phyloP scores from a whole-genome alignment of 305 asterid species.

The Ilex paraguariensis region DNA sequence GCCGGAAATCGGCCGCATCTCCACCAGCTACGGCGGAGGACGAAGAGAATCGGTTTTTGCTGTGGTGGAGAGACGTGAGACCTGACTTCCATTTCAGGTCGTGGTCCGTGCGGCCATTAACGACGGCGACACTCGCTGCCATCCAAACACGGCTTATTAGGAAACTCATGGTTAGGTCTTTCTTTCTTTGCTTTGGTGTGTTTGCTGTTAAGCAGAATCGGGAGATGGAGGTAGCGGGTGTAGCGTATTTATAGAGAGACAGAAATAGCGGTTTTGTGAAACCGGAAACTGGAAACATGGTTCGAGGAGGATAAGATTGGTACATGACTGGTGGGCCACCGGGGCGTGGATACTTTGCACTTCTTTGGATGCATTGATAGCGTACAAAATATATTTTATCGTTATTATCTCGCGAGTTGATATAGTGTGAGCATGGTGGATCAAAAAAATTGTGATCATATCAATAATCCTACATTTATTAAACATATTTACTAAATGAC shows the following conservation, averaged over 20 bases:
- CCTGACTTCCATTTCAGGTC: slow-evolving; percentile 42
- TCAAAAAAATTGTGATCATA: too few species aligned
- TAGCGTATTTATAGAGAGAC: slow-evolving; percentile 6
- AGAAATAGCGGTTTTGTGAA: slow-evolving; percentile 6
- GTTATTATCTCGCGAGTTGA: too few species aligned
- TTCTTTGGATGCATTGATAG: too few species aligned
- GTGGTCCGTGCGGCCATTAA: slow-evolving; percentile 45
- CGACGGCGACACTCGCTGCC: slow-evolving; percentile 58
- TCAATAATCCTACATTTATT: too few species aligned
- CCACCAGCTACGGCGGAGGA: slow-evolving; percentile 17
- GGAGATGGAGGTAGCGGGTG: not conserved
- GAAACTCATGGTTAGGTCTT: slow-evolving; percentile 22
- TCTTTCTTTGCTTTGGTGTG: not conserved
- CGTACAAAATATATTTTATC: too few species aligned
- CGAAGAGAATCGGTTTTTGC: slow-evolving; percentile 16
- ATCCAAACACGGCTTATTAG: slow-evolving; percentile 40
- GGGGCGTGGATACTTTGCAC: not conserved
- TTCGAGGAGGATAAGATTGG: not conserved
- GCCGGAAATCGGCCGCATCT: slow-evolving; percentile 30
- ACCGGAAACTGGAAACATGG: slow-evolving; percentile 9
- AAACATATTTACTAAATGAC: too few species aligned
- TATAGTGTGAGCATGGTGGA: too few species aligned
- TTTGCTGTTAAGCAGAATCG: not conserved
- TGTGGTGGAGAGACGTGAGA: slow-evolving; percentile 33
- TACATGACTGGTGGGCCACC: not conserved